Conservation (phyloP, 2,329 filamentous ascomycete species). For the Fusarium sp. region DNA sequence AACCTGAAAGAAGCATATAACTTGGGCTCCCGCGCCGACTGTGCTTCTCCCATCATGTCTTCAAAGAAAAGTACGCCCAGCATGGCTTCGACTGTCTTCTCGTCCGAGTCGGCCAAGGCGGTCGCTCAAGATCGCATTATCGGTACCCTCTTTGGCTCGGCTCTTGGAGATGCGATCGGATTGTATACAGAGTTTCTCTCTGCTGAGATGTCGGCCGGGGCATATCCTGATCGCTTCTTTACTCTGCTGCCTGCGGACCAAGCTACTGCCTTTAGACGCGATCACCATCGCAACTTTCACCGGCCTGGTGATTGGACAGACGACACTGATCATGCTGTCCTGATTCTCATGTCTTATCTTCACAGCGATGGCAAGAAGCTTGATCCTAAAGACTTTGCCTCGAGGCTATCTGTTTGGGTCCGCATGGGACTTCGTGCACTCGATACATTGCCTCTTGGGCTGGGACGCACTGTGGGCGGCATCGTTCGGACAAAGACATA, state of each 20-base stretch:
- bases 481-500: constrained; percentile 57
- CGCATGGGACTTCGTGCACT: constrained; percentile 59
- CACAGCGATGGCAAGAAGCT: constrained; percentile 55
- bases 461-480: constrained; percentile 59
- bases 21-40: not conserved
- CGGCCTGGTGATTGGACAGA: constrained; percentile 62
- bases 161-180: constrained; percentile 65
- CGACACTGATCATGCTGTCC: constrained; percentile 65
- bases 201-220: constrained; percentile 44
- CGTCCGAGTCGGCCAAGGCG: constrained; percentile 24
- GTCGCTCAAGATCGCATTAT: constrained; percentile 54
- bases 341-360: constrained; percentile 61
- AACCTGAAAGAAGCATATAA: not conserved
- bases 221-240: constrained; percentile 56
- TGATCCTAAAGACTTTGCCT: constrained; percentile 56
- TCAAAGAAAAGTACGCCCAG: not conserved
- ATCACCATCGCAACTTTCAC: constrained; percentile 58
- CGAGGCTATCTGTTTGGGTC: constrained; percentile 60
- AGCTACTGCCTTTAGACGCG: constrained; percentile 56
- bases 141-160: constrained; percentile 62
- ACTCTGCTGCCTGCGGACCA: constrained; percentile 50
- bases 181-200: constrained; percentile 66
- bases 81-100: constrained; percentile 29
- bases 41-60: not conserved
- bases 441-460: constrained; percentile 59